Conservation (phyloP, 2,329 filamentous ascomycete species). For the Alternaria solani region DNA sequence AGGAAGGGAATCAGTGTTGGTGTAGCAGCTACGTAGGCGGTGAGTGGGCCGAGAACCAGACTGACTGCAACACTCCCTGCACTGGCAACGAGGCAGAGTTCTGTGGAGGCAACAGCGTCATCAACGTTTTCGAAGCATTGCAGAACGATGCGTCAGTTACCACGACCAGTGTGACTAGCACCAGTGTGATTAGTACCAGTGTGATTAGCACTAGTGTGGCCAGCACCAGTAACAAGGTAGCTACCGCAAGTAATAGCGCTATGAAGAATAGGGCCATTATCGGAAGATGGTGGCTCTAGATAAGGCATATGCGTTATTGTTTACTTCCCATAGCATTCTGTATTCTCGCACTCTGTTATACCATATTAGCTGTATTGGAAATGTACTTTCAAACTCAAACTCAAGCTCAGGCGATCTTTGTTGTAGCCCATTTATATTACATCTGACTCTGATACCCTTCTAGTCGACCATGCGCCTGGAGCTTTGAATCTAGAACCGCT, state of each 20-base stretch:
- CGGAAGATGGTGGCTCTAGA: not conserved
- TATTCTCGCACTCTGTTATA: no score
- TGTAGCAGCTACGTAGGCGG: constrained; percentile 25
- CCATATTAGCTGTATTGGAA: no score
- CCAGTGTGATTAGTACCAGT: no score
- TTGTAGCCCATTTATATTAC: no score
- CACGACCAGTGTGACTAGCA: not conserved
- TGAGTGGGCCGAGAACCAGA: constrained; percentile 22
- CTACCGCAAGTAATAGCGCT: constrained; percentile 9
- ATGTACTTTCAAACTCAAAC: no score
- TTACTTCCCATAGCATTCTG: no score
- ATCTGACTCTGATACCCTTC: no score
- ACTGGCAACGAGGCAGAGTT: constrained; percentile 21
- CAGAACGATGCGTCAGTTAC: constrained; percentile 2
- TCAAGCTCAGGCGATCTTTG: no score
- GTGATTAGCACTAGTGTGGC: not conserved
- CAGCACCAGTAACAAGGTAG: not conserved
- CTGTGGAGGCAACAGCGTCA: constrained; percentile 22
- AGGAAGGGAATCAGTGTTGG: constrained; percentile 29
- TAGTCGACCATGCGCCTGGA: no score
- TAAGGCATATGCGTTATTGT: no score
- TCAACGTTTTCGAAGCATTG: constrained; percentile 22
- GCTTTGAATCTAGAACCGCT: not conserved
- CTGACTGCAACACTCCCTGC: constrained; percentile 22
- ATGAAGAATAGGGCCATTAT: not conserved